Base-by-base conservation (phyloP, 371 early-diverging fungal genomes). In the Mortierella sp. region DNA sequence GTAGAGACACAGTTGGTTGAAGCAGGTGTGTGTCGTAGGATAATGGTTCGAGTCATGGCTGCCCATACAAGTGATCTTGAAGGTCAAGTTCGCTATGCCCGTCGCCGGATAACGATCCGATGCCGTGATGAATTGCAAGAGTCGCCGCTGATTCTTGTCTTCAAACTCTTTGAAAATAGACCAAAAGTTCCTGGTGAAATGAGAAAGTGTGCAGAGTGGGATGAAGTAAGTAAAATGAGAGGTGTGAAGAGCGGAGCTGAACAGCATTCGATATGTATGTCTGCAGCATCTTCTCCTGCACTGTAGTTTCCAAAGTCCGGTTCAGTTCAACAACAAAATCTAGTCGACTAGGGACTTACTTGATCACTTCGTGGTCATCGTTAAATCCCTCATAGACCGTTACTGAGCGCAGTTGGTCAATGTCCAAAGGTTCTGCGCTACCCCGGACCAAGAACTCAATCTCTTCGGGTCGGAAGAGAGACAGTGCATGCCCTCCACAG, bases 11-110 rank as follows among this genome's bases (percentile, higher is more conserved):
- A 99, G 85, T 84, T 98, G 98, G 83, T 98, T 99, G 85, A 99
- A 99, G 86, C 99, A 99, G 1, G 99, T 99, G 88, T 98, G 99
- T 16, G 99, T 96, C 44, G 94, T 92, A 0, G 99, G 99, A 60
- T 98, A 90, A 51, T 97, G 91, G 71, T 93, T 93, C 21, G 93
- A 94, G 80, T 94, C 93, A 76, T 92, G 88, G 41, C 89, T 88
- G 78, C 97, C 97, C 38, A 97, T 90, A 74, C 96, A 94, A 0
- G 93, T 91, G 38, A 98, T 94, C 81, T 96, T 95, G 75, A 97
- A 91, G 5, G 89, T 83, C 90, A 98, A 89, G 77, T 93, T 93
- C 56, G 94, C 92, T 18, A 96, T 93, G 3, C 98, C 98, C 24
- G 96, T 95, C 7, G 97, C 96, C 14, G 99, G 99, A 75, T 99